Conservation (phyloP, 768 basidiomycete species). For the Scleroderma bovista region DNA sequence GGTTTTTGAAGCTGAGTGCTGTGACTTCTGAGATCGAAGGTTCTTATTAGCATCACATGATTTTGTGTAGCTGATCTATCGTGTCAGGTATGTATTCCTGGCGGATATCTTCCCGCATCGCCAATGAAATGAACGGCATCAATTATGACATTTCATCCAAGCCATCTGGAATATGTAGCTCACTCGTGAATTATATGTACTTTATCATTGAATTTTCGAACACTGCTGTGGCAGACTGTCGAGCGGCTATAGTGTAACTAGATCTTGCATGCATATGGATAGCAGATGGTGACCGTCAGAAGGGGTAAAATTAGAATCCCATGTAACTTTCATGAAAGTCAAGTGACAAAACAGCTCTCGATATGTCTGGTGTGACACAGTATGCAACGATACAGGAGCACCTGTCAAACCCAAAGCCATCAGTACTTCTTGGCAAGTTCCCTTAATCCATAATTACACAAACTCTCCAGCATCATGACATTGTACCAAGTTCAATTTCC, state of each 20-base stretch:
- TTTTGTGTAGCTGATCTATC: slow-evolving; percentile 21
- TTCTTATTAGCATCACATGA: slow-evolving; percentile 7
- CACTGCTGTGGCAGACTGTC: slow-evolving; percentile 33
- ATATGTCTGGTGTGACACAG: no score
- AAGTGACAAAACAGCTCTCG: no score
- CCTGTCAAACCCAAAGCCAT: no score
- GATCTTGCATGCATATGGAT: neutral
- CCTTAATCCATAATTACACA: no score
- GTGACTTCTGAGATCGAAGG: no score
- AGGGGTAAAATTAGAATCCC: neutral
- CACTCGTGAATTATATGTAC: neutral
- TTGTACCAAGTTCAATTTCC: no score
- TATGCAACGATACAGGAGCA: no score
- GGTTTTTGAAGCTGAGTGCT: no score
- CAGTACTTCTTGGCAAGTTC: no score
- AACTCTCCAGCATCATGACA: no score
- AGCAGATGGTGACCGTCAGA: neutral
- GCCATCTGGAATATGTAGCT: slow-evolving; percentile 73
- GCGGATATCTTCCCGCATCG: slow-evolving; percentile 93
- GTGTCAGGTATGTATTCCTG: slow-evolving; percentile 85
- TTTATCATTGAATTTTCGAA: neutral
- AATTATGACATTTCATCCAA: slow-evolving; percentile 98
- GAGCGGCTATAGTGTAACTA: slow-evolving; percentile 36
- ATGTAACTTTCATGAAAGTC: no score
- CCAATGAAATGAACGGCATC: slow-evolving; percentile 95